phyloP scores from a whole-genome alignment of 1,284 basidiomycete genomes.

The Boletus smithii region DNA sequence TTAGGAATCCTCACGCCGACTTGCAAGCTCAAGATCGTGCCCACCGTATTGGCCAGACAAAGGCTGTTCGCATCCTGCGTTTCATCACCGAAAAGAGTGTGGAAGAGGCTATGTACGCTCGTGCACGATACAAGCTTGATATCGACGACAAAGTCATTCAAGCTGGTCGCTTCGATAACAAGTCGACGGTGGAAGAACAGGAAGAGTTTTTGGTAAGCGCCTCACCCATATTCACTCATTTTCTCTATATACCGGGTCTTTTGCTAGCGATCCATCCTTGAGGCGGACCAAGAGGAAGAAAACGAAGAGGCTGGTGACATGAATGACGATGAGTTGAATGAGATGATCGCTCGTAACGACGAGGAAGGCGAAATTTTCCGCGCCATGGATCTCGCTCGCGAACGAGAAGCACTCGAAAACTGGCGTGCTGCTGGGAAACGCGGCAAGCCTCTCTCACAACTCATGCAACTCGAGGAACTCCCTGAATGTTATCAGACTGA shows the following conservation, averaged over 20 bases:
- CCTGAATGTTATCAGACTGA: conserved; percentile 90
- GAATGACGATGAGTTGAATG: conserved; percentile 97
- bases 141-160: conserved; percentile 99
- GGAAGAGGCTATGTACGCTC: conserved; percentile 94
- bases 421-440: conserved; percentile 79
- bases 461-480: conserved; percentile 89
- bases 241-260: conserved; percentile 5
- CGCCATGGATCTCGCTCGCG: conserved; percentile 82
- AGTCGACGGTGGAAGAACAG: conserved; percentile 96
- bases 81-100: conserved; percentile 98
- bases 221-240: conserved; percentile 4
- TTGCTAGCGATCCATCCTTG: conserved; percentile 74
- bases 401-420: conserved; percentile 61
- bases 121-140: conserved; percentile 95
- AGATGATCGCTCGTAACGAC: conserved; percentile 85
- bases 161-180: conserved; percentile 98
- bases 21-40: conserved; percentile 99
- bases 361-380: conserved; percentile 79
- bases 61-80: conserved; percentile 93
- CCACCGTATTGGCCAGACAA: conserved; percentile 99
- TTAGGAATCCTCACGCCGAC: conserved; percentile 95
- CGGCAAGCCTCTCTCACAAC: conserved; percentile 73
- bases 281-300: conserved; percentile 89
- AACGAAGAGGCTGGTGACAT: conserved; percentile 92
- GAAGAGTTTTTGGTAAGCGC: conserved; percentile 84